These are phyloP conservation scores for Kwoniella europaea DNA, from an alignment of 768 basidiomycete species.

Conservation along the genomic window DNA sequence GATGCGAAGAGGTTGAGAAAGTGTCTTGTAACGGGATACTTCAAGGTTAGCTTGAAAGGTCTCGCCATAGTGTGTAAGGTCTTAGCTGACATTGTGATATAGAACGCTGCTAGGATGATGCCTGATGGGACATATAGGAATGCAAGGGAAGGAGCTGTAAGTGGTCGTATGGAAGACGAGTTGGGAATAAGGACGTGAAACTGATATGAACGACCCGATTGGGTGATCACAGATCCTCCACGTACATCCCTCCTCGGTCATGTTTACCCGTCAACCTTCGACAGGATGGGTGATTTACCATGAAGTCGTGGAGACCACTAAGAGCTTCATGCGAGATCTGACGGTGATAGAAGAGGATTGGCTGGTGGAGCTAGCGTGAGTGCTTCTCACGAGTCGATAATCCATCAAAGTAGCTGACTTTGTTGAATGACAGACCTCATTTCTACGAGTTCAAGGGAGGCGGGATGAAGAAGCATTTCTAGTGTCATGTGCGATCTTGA, in stretches of 20 bases:
- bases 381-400: background rate
- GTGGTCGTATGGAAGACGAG: conserved; percentile 38
- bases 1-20: conserved; percentile 80
- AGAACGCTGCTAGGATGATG: conserved; percentile 87
- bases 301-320: conserved; percentile 95
- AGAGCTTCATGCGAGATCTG: conserved; percentile 87
- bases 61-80: background rate
- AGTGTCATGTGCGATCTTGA: background rate
- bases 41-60: conserved; percentile 58
- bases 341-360: conserved; percentile 97
- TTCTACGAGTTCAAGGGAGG: conserved; percentile 54
- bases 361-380: conserved; percentile 63
- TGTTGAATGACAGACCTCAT: conserved; percentile 40
- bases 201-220: background rate
- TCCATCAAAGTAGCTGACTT: conserved; percentile 1
- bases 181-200: background rate
- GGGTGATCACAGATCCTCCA: conserved; percentile 68
- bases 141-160: conserved; percentile 80
- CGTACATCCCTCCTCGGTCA: conserved; percentile 90
- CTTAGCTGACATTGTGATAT: background rate
- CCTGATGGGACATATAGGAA: conserved; percentile 92
- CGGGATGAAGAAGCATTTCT: conserved; percentile 46
- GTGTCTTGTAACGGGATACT: conserved; percentile 90
- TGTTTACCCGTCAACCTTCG: conserved; percentile 88
- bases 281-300: conserved; percentile 94